These are phyloP conservation scores for Rhododendron molle DNA, from an alignment of 148 eudicot genomes.

Conservation along the genomic window DNA sequence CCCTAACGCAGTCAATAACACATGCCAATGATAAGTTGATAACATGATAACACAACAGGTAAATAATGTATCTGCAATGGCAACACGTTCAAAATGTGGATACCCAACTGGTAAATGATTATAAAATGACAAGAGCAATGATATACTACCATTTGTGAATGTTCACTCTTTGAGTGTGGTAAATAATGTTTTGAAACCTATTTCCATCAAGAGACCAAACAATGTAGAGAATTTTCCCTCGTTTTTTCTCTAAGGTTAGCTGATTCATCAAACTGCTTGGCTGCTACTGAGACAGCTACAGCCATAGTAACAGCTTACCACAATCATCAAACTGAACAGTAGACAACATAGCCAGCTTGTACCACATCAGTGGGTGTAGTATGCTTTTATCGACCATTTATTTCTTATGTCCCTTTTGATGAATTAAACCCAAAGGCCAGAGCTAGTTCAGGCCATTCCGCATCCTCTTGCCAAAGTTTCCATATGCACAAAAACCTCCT, in stretches of 20 bases:
- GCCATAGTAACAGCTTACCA: background rate
- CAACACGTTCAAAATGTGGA: background rate
- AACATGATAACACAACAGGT: background rate
- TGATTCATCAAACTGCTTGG: constrained; percentile 3
- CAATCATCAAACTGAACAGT: background rate
- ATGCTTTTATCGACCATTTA: background rate
- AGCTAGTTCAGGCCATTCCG: background rate
- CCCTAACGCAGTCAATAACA: background rate
- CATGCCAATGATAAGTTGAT: background rate
- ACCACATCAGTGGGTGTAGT: background rate
- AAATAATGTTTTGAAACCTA: background rate
- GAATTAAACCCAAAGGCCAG: background rate
- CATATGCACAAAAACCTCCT: background rate
- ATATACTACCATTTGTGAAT: background rate
- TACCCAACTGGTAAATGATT: background rate
- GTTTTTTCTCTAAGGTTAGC: background rate
- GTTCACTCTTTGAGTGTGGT: background rate
- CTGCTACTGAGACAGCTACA: background rate
- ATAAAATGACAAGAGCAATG: background rate
- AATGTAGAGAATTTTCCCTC: background rate
- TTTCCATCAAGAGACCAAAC: background rate
- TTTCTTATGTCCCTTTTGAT: background rate
- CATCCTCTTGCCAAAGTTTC: background rate
- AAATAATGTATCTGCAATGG: background rate
- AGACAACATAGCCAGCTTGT: background rate